Evolutionary conservation across 371 early-diverging fungal genomes (phyloP).

Genomic region (Rhizomucor pusillus): DNA sequence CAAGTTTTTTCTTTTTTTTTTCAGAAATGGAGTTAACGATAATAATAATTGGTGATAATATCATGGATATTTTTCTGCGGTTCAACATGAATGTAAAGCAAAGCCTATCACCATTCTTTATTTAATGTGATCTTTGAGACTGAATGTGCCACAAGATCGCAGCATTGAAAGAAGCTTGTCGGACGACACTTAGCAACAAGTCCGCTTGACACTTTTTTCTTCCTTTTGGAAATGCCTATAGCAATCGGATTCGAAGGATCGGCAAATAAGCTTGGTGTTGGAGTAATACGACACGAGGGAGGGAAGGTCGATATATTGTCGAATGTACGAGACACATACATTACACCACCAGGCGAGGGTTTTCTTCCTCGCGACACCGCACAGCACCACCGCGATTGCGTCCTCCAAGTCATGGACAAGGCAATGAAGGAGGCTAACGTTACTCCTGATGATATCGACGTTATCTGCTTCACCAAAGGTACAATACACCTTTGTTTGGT

Average conservation of each 20-base stretch:
- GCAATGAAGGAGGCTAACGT: slow-evolving; percentile 83
- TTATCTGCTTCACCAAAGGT: slow-evolving; percentile 97
- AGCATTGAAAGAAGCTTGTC: too few species aligned
- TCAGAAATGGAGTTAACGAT: too few species aligned
- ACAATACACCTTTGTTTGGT: background rate
- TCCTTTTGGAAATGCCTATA: slow-evolving; percentile 32
- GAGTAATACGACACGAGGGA: slow-evolving; percentile 84
- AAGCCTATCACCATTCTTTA: too few species aligned
- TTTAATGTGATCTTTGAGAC: too few species aligned
- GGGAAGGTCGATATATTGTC: slow-evolving; percentile 70
- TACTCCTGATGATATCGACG: slow-evolving; percentile 78
- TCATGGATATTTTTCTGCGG: too few species aligned
- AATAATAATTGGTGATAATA: too few species aligned
- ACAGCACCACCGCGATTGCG: slow-evolving; percentile 88
- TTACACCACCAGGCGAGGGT: slow-evolving; percentile 97
- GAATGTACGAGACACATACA: slow-evolving; percentile 95
- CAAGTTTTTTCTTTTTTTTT: too few species aligned
- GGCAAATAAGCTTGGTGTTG: slow-evolving; percentile 99
- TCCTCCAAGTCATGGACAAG: slow-evolving; percentile 75
- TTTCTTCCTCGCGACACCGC: slow-evolving; percentile 98
- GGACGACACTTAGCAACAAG: too few species aligned
- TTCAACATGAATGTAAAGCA: too few species aligned
- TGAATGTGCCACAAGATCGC: too few species aligned
- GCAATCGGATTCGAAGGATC: slow-evolving; percentile 94
- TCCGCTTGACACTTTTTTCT: too few species aligned